These are phyloP conservation scores for Phyllostachys edulis DNA, from an alignment of 176 grass and related monocot genomes.

Conservation along the genomic window DNA sequence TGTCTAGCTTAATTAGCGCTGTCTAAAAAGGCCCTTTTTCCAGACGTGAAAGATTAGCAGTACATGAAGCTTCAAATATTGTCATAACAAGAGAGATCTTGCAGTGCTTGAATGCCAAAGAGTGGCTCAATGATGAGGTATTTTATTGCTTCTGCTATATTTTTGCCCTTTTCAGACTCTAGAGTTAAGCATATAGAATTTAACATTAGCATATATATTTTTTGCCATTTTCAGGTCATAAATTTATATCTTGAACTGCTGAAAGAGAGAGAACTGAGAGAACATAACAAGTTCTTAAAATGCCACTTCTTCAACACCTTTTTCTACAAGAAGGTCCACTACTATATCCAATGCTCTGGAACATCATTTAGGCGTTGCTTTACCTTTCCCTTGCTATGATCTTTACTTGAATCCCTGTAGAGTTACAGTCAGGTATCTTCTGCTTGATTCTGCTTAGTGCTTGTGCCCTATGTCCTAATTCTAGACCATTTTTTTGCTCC, in stretches of 20 bases:
- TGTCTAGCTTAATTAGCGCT: slow-evolving; percentile 6
- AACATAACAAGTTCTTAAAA: slow-evolving; percentile 64
- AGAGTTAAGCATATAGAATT: neutral
- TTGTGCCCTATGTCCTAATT: neutral
- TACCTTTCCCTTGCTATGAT: neutral
- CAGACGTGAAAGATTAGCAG: slow-evolving; percentile 50
- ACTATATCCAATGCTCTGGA: neutral
- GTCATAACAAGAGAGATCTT: slow-evolving; percentile 77
- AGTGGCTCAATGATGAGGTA: slow-evolving; percentile 86
- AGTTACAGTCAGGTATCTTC: neutral
- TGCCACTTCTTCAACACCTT: slow-evolving; percentile 88
- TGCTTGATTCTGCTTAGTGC: slow-evolving; percentile 6
- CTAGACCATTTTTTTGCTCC: neutral
- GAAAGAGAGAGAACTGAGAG: slow-evolving; percentile 71
- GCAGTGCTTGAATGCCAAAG: slow-evolving; percentile 52
- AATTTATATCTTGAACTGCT: slow-evolving; percentile 86
- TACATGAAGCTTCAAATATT: slow-evolving; percentile 69
- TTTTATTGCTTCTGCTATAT: slow-evolving; percentile 17
- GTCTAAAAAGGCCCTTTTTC: slow-evolving; percentile 24
- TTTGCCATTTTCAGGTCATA: slow-evolving; percentile 53
- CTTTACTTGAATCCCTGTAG: neutral
- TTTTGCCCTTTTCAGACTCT: neutral
- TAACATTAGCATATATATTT: slow-evolving; percentile 4
- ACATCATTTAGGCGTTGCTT: neutral
- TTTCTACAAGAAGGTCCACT: slow-evolving; percentile 72